phyloP scores from a whole-genome alignment of 768 basidiomycete species.

The Kwoniella shandongensis region DNA sequence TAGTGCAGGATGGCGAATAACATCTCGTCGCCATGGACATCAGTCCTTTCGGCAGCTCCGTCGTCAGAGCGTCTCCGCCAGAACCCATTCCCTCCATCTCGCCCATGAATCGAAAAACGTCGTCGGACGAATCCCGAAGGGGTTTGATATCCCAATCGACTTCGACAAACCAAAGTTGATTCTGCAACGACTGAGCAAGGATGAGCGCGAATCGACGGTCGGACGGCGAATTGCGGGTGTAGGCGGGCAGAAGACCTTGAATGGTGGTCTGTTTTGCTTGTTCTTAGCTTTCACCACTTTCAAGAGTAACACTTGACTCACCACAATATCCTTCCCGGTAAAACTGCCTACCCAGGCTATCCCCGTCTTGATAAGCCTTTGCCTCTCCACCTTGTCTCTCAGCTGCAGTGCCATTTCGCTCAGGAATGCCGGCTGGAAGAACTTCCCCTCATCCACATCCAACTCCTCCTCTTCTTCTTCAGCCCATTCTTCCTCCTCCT shows the following conservation, averaged over 20 bases:
- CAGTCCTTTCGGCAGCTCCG: slow-evolving; percentile 63
- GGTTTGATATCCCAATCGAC: slow-evolving; percentile 88
- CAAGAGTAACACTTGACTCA: slow-evolving; percentile 55
- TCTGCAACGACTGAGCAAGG: slow-evolving; percentile 85
- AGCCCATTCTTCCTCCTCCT: slow-evolving; percentile 28
- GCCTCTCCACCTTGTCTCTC: slow-evolving; percentile 82
- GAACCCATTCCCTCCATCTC: slow-evolving; percentile 57
- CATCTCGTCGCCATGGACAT: slow-evolving; percentile 86
- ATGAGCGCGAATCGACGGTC: slow-evolving; percentile 81
- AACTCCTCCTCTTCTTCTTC: slow-evolving; percentile 42
- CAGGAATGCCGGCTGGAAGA: slow-evolving; percentile 83
- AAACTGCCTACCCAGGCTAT: slow-evolving; percentile 87
- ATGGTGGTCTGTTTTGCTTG: slow-evolving; percentile 67
- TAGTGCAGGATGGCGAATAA: slow-evolving; percentile 81
- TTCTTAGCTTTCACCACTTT: not conserved
- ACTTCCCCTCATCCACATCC: slow-evolving; percentile 71
- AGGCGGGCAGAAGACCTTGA: slow-evolving; percentile 79
- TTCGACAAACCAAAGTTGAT: slow-evolving; percentile 92
- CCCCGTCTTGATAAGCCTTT: slow-evolving; percentile 85
- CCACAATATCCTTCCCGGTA: slow-evolving; percentile 91
- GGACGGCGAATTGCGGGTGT: slow-evolving; percentile 70
- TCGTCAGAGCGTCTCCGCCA: slow-evolving; percentile 33
- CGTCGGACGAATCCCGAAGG: slow-evolving; percentile 82
- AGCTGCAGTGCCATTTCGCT: slow-evolving; percentile 86
- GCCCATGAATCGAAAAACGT: slow-evolving; percentile 89